Percentiles rank a stretch among this genome's conserved stretches.
Conservation (phyloP, 148 eudicot genomes). For the Fagopyrum esculentum region DNA sequence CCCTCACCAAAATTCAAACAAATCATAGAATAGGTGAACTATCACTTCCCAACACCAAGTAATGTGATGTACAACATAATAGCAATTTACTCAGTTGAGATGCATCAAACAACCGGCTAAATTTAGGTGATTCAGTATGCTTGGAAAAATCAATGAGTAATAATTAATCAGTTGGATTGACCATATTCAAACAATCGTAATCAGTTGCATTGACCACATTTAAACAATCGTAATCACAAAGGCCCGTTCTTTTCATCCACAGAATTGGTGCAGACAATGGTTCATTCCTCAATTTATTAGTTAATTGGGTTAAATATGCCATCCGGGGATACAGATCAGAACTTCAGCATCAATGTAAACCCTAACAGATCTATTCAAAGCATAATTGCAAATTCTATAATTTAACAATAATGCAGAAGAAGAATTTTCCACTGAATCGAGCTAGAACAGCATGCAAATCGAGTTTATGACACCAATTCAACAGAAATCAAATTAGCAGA, state of each 20-base stretch:
- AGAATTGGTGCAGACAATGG: not conserved
- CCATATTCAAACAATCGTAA: too few relatives aligned
- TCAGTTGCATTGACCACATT: too few relatives aligned
- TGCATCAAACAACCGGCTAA: not conserved
- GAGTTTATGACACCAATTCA: conserved; percentile 1
- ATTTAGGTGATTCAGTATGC: not conserved
- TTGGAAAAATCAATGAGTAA: not conserved
- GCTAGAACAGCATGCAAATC: not conserved
- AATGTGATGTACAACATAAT: not conserved
- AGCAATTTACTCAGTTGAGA: not conserved
- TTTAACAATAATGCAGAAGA: not conserved
- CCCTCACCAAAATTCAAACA: not conserved
- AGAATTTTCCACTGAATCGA: not conserved
- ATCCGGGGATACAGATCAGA: conserved; percentile 4
- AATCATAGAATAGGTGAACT: not conserved
- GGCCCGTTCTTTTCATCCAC: not conserved
- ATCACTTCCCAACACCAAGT: not conserved
- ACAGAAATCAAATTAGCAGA: not conserved
- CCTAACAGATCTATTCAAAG: not conserved
- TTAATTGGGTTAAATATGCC: not conserved
- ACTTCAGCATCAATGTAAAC: not conserved
- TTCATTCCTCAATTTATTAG: not conserved
- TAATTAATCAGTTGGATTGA: not conserved
- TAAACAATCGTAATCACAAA: not conserved
- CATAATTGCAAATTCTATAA: not conserved